Conservation (phyloP, 1,284 basidiomycete genomes). For the Mycena citricolor region DNA sequence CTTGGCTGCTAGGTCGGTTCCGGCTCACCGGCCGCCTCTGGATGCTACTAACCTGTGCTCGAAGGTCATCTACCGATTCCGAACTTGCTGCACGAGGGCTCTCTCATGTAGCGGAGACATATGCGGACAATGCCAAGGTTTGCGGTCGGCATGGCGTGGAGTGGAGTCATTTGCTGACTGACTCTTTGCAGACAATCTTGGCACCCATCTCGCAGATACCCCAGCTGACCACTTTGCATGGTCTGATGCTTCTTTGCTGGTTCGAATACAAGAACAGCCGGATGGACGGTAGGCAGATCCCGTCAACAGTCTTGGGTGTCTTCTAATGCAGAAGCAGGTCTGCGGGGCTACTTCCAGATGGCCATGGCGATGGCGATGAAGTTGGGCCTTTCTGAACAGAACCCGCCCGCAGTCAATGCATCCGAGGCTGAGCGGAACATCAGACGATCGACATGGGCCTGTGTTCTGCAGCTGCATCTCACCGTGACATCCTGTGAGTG, state of each 20-base stretch:
- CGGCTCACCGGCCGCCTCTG: too few relatives aligned
- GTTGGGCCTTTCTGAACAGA: constrained; percentile 66
- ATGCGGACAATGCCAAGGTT: constrained; percentile 70
- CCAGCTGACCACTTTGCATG: constrained; percentile 66
- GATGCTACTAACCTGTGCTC: too few relatives aligned
- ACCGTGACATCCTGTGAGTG: constrained; percentile 41
- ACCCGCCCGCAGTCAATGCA: constrained; percentile 42
- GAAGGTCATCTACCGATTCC: constrained; percentile 60
- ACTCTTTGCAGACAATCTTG: constrained; percentile 49
- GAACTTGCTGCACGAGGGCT: constrained; percentile 60
- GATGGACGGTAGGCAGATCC: constrained; percentile 46
- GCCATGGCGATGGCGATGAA: constrained; percentile 68
- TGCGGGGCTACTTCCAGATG: constrained; percentile 51
- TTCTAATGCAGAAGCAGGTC: constrained; percentile 35
- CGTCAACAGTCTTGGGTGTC: constrained; percentile 11
- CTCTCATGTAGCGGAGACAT: constrained; percentile 62
- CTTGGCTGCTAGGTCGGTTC: constrained; percentile 58
- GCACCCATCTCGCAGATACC: constrained; percentile 52
- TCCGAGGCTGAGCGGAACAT: constrained; percentile 53
- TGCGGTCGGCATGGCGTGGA: too few relatives aligned
- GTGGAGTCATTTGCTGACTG: too few relatives aligned
- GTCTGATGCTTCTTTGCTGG: constrained; percentile 71
- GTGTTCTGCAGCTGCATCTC: constrained; percentile 50
- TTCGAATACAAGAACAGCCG: constrained; percentile 65
- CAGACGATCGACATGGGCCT: constrained; percentile 51